Conservation (phyloP, 2,329 filamentous ascomycete species). For the Claviceps paspali region DNA sequence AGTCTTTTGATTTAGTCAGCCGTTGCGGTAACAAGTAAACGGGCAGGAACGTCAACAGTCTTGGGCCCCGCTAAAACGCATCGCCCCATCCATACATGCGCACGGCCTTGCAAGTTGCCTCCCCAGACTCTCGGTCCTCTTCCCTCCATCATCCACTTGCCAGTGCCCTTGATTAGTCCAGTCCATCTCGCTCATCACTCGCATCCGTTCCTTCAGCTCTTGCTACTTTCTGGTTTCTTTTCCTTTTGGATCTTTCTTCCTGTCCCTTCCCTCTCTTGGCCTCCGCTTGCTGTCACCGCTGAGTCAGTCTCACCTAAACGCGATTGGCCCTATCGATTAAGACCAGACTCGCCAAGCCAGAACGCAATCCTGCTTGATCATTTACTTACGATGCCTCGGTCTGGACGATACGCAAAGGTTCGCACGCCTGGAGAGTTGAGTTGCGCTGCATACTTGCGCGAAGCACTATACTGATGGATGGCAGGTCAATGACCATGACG, state of each 20-base stretch:
- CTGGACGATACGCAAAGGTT: slow-evolving; percentile 38
- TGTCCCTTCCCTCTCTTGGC: not conserved
- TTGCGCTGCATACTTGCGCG: too few species aligned
- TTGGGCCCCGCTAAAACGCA: too few species aligned
- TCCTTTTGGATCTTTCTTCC: not conserved
- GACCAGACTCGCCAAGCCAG: too few species aligned
- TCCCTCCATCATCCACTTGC: too few species aligned
- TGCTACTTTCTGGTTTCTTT: not conserved
- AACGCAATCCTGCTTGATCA: too few species aligned
- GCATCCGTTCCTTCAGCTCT: not conserved
- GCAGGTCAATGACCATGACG: slow-evolving; percentile 43
- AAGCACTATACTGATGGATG: not conserved
- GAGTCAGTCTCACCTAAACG: not conserved
- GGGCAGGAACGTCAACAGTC: too few species aligned
- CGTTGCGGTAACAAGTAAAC: too few species aligned
- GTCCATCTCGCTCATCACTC: not conserved
- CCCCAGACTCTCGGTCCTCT: not conserved
- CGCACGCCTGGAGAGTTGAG: slow-evolving; percentile 9
- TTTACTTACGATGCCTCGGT: slow-evolving; percentile 30
- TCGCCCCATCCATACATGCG: too few species aligned
- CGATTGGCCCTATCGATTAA: not conserved
- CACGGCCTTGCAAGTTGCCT: not conserved
- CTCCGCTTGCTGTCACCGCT: not conserved
- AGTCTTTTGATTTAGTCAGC: too few species aligned
- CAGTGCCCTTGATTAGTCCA: too few species aligned